Conservation (phyloP, 352 stramenopile species). For the Blastocystis sp. region DNA sequence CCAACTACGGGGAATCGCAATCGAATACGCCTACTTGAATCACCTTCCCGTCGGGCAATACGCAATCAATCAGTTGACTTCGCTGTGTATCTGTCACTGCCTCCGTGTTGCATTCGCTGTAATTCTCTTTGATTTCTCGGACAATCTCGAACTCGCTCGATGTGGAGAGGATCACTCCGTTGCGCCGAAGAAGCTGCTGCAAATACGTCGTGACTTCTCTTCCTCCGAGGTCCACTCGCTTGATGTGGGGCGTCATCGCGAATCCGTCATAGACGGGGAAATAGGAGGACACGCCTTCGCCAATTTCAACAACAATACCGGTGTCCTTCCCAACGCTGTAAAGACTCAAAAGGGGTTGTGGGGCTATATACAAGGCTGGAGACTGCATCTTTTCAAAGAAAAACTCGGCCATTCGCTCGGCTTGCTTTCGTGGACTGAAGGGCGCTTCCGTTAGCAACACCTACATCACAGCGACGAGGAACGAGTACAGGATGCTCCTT, state of each 20-base stretch:
- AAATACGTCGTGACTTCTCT: slow-evolving; percentile 62
- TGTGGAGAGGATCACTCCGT: slow-evolving; percentile 72
- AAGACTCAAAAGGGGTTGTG: slow-evolving; percentile 39
- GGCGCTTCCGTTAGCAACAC: slow-evolving; percentile 76
- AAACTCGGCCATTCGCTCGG: slow-evolving; percentile 40
- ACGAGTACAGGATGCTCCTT: slow-evolving; percentile 61
- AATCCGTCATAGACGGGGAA: slow-evolving; percentile 56
- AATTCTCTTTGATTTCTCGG: slow-evolving; percentile 75
- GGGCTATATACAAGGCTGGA: slow-evolving; percentile 50
- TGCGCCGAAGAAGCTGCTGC: slow-evolving; percentile 68
- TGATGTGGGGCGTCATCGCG: slow-evolving; percentile 39
- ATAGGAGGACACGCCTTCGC: slow-evolving; percentile 28
- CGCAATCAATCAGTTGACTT: slow-evolving; percentile 65
- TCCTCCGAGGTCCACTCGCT: slow-evolving; percentile 27
- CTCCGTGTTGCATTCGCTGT: slow-evolving; percentile 62
- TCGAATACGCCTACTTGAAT: slow-evolving; percentile 66
- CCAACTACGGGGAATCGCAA: slow-evolving; percentile 64
- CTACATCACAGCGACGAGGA: slow-evolving; percentile 70
- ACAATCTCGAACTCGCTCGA: slow-evolving; percentile 73
- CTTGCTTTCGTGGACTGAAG: slow-evolving; percentile 66
- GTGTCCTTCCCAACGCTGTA: neutral
- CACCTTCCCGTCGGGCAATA: slow-evolving; percentile 87
- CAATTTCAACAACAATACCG: slow-evolving; percentile 47
- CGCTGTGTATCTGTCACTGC: neutral
- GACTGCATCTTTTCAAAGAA: slow-evolving; percentile 46